Base-by-base conservation (phyloP, 116 monocot species). In the Zostera marina region DNA sequence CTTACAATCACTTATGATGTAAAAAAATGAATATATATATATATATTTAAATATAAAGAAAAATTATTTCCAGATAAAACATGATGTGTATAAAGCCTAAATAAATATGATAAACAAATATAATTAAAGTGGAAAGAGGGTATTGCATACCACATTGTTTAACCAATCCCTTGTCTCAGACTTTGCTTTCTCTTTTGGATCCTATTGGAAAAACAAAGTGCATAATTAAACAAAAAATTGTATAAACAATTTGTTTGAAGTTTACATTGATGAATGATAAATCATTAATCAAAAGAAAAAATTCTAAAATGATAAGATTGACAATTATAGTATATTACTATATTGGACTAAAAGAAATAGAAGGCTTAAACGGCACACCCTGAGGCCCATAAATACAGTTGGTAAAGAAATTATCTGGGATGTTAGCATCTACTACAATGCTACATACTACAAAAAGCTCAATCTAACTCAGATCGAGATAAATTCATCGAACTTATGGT, bases 121-220 rank as follows among this genome's bases (percentile, higher is more conserved):
- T 24, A 55, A 56, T 12, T 32, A 38, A 32, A 58, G n/a, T 48
- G 0, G 47, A 57, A 40, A 32, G 20, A 15, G 52, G 22, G 22
- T 8, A 59, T 17, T 11, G 6, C 81, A 67, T 81, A 93, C 98
- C 74, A 79, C 68, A 73, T 74, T 98, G 70, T 98, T 98, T 54
- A 98, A 46, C 98, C 98, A 98, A 66, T 98, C 98, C 61, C 98
- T 82, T 67, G 98, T 83, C 70, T 98, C 98, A 44, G 98, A 77
- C 68, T 98, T 98, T 8, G 98, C 98, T 64, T 90, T 98, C 72
- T 90, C 98, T 78, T 80, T 98, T 47, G 98, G 98, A 72, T 98
- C 98, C 98, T 98, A 66, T 41, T 56, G 11, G 14, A 14, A 38
- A 49, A 49, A 49, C 15, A 49, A 8, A 49, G 12, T 3, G 20